Percentiles rank a stretch among this genome's conserved stretches.
Evolutionary conservation across 2,329 filamentous ascomycete genomes (phyloP).

Genomic region (Bipolaris cookei): DNA sequence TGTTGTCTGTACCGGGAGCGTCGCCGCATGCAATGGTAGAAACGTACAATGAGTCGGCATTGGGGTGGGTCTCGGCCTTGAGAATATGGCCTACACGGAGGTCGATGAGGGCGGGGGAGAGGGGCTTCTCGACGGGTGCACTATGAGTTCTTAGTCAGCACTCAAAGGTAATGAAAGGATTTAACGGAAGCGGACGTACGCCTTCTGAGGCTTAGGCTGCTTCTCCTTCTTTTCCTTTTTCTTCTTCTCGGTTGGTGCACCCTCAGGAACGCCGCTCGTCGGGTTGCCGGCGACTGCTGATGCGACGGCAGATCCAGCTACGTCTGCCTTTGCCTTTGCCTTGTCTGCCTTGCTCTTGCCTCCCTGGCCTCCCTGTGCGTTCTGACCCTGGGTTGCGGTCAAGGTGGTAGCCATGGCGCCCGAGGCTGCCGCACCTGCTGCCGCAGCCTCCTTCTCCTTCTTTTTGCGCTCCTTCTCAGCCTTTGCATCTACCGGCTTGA

Average conservation of each 20-base stretch:
- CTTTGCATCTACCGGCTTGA: slow-evolving; percentile 87
- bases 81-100: slow-evolving; percentile 96
- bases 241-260: slow-evolving; percentile 56
- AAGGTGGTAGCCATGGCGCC: slow-evolving; percentile 52
- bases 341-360: slow-evolving; percentile 56
- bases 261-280: slow-evolving; percentile 46
- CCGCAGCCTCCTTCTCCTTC: slow-evolving; percentile 81
- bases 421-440: slow-evolving; percentile 61
- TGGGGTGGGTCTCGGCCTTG: slow-evolving; percentile 92
- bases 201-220: slow-evolving; percentile 72
- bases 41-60: slow-evolving; percentile 94
- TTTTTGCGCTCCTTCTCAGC: slow-evolving; percentile 96
- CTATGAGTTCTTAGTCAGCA: slow-evolving; percentile 29
- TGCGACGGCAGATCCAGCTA: slow-evolving; percentile 58
- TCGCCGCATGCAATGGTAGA: slow-evolving; percentile 96
- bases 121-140: slow-evolving; percentile 71
- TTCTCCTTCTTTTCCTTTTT: slow-evolving; percentile 93
- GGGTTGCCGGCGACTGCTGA: slow-evolving; percentile 55
- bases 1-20: slow-evolving; percentile 82
- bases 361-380: slow-evolving; percentile 34
- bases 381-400: slow-evolving; percentile 42
- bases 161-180: background rate
- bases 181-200: slow-evolving; percentile 28
- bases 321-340: slow-evolving; percentile 61
- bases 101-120: slow-evolving; percentile 87